A percentile compares a stretch with the other conserved stretches of the same genome.
phyloP scores from a whole-genome alignment of 1,139 yeast genomes.

The Yamadazyma triangularis region DNA sequence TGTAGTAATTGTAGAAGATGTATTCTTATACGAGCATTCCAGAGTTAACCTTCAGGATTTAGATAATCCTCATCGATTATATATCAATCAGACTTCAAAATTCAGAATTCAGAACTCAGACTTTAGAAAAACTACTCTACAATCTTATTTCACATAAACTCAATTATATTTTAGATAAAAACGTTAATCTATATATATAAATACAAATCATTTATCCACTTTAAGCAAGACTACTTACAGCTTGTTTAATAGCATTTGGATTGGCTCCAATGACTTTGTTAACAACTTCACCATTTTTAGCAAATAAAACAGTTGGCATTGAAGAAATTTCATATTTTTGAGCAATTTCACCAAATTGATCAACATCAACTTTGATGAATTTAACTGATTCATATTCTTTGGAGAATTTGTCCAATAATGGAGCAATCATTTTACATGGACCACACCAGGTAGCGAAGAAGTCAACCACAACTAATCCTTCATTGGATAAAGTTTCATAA shows the following conservation, averaged over 20 bases:
- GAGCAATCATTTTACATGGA: constrained; percentile 86
- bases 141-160: too few species aligned
- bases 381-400: constrained; percentile 46
- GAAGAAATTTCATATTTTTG: constrained; percentile 70
- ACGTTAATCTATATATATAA: too few species aligned
- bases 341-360: constrained; percentile 70
- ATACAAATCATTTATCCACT: too few species aligned
- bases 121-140: too few species aligned
- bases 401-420: constrained; percentile 63
- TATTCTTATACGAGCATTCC: constrained; percentile 78
- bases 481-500: constrained; percentile 49
- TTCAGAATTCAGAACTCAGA: too few species aligned
- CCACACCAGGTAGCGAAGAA: constrained; percentile 94
- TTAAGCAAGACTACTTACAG: constrained; percentile 54
- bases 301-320: constrained; percentile 85
- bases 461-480: constrained; percentile 72
- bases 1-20: too few species aligned
- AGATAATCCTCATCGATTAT: constrained; percentile 11
- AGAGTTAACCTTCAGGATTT: constrained; percentile 49
- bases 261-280: constrained; percentile 84
- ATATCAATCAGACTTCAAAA: constrained; percentile 23
- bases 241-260: constrained; percentile 74
- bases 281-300: constrained; percentile 72
- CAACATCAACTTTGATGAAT: constrained; percentile 54
- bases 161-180: too few species aligned